Conservation (phyloP, 495 filamentous ascomycete species). For the Peziza echinospora region DNA sequence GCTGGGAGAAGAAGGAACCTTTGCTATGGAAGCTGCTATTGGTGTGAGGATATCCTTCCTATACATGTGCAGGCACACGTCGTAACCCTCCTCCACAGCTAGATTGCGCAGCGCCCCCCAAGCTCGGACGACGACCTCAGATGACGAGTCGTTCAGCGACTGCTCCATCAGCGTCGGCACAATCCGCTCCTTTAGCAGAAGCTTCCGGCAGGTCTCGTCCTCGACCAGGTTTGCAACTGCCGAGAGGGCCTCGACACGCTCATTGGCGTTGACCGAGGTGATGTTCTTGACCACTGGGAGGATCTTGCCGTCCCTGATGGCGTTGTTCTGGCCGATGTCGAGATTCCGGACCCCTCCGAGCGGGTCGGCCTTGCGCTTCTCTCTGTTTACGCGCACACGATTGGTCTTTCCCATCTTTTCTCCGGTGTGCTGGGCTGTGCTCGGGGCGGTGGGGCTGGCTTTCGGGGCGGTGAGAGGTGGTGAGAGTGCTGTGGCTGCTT, state of each 20-base stretch:
- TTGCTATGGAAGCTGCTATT: conserved; percentile 27
- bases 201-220: conserved; percentile 33
- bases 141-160: conserved; percentile 33
- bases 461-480: too few relatives aligned
- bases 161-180: conserved; percentile 37
- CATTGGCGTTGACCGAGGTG: conserved; percentile 31
- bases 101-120: conserved; percentile 39
- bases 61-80: conserved; percentile 40
- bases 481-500: too few relatives aligned
- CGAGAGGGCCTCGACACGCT: conserved; percentile 28
- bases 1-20: too few relatives aligned
- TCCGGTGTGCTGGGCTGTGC: too few relatives aligned
- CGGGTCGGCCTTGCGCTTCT: conserved; percentile 1
- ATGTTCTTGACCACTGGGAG: conserved; percentile 35
- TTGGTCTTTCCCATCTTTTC: conserved; percentile 8
- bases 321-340: conserved; percentile 11
- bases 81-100: conserved; percentile 34
- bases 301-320: conserved; percentile 34
- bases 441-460: too few relatives aligned
- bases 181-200: conserved; percentile 37
- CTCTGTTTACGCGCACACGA: not conserved
- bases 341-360: conserved; percentile 9
- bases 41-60: conserved; percentile 35
- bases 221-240: conserved; percentile 38
- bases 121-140: conserved; percentile 35